A percentile compares a stretch with the other conserved stretches of the same genome.
phyloP scores from a whole-genome alignment of 805 yeast genomes.

The Tetrapisispora iriomotensis region DNA sequence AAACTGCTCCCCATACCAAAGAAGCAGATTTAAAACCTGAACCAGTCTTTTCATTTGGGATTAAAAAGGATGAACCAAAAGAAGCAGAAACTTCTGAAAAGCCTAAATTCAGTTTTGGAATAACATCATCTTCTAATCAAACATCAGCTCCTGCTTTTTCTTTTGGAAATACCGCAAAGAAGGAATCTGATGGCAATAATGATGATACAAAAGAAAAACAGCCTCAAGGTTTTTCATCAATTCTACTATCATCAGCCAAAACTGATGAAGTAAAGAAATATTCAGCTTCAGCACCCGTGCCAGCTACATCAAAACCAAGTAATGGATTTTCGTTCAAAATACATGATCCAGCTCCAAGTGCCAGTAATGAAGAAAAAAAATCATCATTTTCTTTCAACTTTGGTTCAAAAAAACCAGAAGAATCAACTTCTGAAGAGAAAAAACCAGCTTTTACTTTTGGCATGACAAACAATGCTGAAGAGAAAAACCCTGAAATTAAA shows the following conservation, averaged over 20 bases:
- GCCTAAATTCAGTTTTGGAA: constrained; percentile 10
- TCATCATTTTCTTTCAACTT: constrained; percentile 19
- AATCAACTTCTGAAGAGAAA: background rate
- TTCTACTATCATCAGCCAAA: constrained; percentile 1
- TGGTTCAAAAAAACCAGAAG: background rate
- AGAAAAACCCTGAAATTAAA: constrained; percentile 4
- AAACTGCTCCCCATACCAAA: background rate
- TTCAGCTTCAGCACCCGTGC: background rate
- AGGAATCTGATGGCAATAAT: background rate
- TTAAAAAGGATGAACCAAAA: background rate
- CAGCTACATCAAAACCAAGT: constrained; percentile 5
- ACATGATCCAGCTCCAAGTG: background rate
- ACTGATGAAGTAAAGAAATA: constrained; percentile 2
- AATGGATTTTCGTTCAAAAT: background rate
- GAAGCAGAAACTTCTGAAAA: constrained; percentile 3
- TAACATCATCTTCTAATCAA: background rate
- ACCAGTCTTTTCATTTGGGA: constrained; percentile 22
- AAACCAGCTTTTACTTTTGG: constrained; percentile 9
- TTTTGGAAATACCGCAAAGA: constrained; percentile 12
- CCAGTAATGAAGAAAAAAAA: constrained; percentile 3
- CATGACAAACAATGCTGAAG: background rate
- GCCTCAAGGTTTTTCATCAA: constrained; percentile 16
- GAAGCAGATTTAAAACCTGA: constrained; percentile 3
- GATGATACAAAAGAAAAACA: constrained; percentile 9
- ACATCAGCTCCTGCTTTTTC: constrained; percentile 12